Evolutionary conservation across 176 grass and related monocot genomes (phyloP).

Genomic region (Musa itinerans): DNA sequence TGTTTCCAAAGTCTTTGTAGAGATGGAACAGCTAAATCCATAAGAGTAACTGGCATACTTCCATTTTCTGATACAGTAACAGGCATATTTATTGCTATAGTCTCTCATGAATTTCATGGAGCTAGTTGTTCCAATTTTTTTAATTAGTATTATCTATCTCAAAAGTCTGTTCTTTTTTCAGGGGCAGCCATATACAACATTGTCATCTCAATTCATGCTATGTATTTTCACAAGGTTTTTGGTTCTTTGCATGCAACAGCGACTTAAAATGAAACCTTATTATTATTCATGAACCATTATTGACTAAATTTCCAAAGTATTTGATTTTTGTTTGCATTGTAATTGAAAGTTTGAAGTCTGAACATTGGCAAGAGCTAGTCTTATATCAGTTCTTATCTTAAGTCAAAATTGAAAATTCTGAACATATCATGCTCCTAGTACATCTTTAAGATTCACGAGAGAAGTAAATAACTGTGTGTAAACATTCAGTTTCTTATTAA

Average conservation of each 20-base stretch:
- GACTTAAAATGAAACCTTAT: not conserved
- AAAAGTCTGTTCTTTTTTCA: not conserved
- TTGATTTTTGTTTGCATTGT: not conserved
- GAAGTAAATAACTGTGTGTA: not conserved
- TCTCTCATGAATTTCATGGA: not conserved
- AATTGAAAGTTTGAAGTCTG: not conserved
- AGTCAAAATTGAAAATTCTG: not conserved
- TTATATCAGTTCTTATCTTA: not conserved
- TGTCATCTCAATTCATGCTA: not conserved
- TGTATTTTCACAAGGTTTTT: not conserved
- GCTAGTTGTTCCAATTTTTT: not conserved
- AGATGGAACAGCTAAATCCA: slow-evolving; percentile 9
- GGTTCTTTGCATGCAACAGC: not conserved
- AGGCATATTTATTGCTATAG: no score
- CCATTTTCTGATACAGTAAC: no score
- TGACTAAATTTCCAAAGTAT: not conserved
- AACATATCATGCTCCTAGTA: not conserved
- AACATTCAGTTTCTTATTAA: not conserved
- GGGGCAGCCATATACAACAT: no score
- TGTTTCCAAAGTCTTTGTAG: not conserved
- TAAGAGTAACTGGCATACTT: not conserved
- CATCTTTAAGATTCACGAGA: not conserved
- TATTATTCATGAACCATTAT: not conserved
- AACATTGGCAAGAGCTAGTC: not conserved
- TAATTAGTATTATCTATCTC: not conserved